A percentile compares a stretch with the other conserved stretches of the same genome.
phyloP scores from a whole-genome alignment of 2,329 filamentous ascomycete genomes.

The Claviceps sp. region DNA sequence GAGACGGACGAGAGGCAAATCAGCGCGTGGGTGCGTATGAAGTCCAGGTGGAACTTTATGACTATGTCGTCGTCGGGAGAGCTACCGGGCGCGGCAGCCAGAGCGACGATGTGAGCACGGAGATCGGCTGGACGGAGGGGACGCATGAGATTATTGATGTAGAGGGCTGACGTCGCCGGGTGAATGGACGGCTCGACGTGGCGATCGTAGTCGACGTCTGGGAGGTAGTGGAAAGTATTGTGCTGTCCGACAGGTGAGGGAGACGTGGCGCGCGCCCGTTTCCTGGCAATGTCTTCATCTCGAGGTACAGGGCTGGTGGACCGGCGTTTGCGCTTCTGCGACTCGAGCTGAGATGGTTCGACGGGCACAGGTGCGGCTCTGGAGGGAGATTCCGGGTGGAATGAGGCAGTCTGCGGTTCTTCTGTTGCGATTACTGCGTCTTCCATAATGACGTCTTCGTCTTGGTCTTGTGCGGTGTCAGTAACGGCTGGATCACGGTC shows the following conservation, averaged over 20 bases:
- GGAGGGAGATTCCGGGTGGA: not conserved
- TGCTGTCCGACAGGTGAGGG: not conserved
- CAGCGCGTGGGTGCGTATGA: slow-evolving; percentile 79
- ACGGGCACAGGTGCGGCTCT: slow-evolving; percentile 3
- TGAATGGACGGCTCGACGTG: slow-evolving; percentile 48
- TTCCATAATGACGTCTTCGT: not conserved
- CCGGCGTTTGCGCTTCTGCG: slow-evolving; percentile 53
- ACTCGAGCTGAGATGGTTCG: slow-evolving; percentile 22
- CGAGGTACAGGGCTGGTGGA: slow-evolving; percentile 48
- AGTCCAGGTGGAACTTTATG: slow-evolving; percentile 63
- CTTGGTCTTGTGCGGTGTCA: not conserved
- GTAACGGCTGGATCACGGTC: not conserved
- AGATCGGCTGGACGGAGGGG: slow-evolving; percentile 60
- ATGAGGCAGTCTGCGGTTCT: not conserved
- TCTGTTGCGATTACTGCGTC: not conserved
- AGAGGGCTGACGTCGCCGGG: slow-evolving; percentile 62
- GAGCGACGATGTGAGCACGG: slow-evolving; percentile 51
- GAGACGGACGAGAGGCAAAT: slow-evolving; percentile 55
- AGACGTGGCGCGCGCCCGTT: slow-evolving; percentile 33
- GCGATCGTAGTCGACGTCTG: slow-evolving; percentile 20
- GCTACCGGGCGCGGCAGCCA: slow-evolving; percentile 47
- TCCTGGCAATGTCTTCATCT: slow-evolving; percentile 35
- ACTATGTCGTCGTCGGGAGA: slow-evolving; percentile 41
- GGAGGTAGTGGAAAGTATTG: not conserved
- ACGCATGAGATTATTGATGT: slow-evolving; percentile 83